Percentiles rank a stretch among this genome's conserved stretches.
These are phyloP conservation scores for Chaetomium cochliodes DNA, from an alignment of 495 filamentous ascomycete species.

Conservation along the genomic window DNA sequence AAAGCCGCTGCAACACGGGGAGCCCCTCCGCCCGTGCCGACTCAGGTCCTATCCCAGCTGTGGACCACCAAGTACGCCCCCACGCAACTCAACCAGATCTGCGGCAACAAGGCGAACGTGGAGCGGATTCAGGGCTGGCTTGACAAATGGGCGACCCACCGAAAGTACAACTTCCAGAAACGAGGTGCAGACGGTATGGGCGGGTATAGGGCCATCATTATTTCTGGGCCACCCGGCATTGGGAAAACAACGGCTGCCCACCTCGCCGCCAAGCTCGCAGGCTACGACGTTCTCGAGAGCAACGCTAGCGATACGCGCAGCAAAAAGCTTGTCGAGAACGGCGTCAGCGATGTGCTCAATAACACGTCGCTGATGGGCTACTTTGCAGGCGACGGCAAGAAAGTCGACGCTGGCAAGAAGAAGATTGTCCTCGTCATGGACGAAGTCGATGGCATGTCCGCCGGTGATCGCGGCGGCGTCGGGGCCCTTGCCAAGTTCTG, in stretches of 20 bases:
- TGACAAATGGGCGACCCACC: constrained; percentile 70
- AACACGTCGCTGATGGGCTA: constrained; percentile 91
- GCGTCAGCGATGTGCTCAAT: constrained; percentile 82
- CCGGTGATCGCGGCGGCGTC: constrained; percentile 93
- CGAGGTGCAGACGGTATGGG: constrained; percentile 80
- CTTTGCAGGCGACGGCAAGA: constrained; percentile 81
- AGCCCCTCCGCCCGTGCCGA: constrained; percentile 36
- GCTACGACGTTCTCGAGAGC: constrained; percentile 89
- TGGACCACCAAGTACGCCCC: constrained; percentile 98
- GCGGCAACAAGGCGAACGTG: constrained; percentile 88
- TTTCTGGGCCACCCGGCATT: constrained; percentile 93
- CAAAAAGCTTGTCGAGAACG: constrained; percentile 91
- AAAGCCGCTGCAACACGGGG: constrained; percentile 46
- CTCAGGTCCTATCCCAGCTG: constrained; percentile 62
- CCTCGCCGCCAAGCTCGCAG: constrained; percentile 86
- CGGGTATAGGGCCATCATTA: constrained; percentile 76
- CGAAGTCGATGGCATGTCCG: constrained; percentile 98
- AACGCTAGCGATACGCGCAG: constrained; percentile 97
- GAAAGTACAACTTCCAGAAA: constrained; percentile 71
- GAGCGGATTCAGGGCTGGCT: constrained; percentile 90
- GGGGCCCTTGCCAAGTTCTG: constrained; percentile 90
- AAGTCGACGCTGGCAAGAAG: constrained; percentile 76
- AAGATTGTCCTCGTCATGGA: constrained; percentile 98
- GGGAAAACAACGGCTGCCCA: constrained; percentile 98
- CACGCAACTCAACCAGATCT: constrained; percentile 77